Evolutionary conservation across 768 basidiomycete genomes (phyloP), one percentile per base, ranked within the genome.

Genomic region (Hirschioporus abietinus): DNA sequence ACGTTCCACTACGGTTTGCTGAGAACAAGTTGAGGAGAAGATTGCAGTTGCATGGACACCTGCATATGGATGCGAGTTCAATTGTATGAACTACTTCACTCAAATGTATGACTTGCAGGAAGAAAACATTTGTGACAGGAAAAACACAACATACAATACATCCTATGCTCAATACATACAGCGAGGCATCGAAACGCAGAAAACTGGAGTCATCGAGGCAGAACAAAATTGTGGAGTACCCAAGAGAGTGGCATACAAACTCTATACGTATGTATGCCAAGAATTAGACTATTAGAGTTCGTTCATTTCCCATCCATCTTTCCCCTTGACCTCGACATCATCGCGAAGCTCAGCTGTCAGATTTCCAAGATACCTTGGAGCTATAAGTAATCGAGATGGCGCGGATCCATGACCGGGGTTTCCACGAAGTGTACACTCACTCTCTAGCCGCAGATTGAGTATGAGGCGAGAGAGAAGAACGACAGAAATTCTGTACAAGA

Each of bases 1-100:
- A 89, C 73, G 20, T 86, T 5, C 84, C 84, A 1, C 78, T 91
- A 42, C 78, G 90, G 26, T 68, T 42, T 52, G 20, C 79, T 1
- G 79, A 80, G 68, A 67, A 75, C 34, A 66, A 71, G 58, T 71
- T 72, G 35, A 70, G 61, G 25, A 63, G 68, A 24, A 35, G 64
- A 34, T 65, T 52, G 12, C 12, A 52, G 12, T 30, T 30, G 30
- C 4, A 30, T 2, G 30, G 30, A 30, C 4, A 8, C 8, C 8
- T 30, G 8, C 8, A 30, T 30, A 30, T 30, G 30, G 30, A 30
- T 30, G 30, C 30, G 30, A 30, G 30, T 30, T 30, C 30, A 30
- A 30, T 30, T 30, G 30, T 30, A 30, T 8, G 30, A 30, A 30
- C 8, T 30, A 30, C 30, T 30, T 30, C 8, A 8, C 30, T 30